Conservation (phyloP, 495 filamentous ascomycete genomes). For the Cercophora sp. region DNA sequence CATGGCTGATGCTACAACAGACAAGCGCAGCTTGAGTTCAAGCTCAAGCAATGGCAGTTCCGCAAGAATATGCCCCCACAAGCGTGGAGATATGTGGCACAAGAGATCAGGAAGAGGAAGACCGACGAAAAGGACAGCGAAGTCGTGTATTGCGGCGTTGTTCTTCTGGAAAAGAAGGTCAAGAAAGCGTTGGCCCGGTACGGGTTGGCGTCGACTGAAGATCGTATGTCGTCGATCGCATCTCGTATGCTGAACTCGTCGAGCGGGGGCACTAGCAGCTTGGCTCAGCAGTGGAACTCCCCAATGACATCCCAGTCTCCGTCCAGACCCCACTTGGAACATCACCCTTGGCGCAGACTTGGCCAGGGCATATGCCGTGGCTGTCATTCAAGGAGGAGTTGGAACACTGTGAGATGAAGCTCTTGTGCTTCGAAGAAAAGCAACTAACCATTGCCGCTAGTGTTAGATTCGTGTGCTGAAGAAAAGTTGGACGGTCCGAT, state of each 20-base stretch:
- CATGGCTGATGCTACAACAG: not conserved
- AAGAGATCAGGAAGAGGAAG: not conserved
- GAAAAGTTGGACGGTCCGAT: not conserved
- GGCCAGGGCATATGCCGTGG: conserved; percentile 1
- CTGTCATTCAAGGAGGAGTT: not conserved
- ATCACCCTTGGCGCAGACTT: not conserved
- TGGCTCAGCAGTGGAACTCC: not conserved
- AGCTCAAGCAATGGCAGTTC: not conserved
- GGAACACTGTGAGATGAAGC: not conserved
- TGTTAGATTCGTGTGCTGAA: not conserved
- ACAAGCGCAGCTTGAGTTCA: not conserved
- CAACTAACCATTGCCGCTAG: not conserved
- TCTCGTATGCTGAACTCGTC: not conserved
- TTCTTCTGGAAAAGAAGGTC: not conserved
- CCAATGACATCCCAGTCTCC: not conserved
- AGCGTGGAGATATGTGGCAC: not conserved
- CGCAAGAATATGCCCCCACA: not conserved
- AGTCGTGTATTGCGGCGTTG: not conserved
- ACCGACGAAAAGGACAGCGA: not conserved
- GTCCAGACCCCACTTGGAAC: not conserved
- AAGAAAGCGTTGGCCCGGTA: not conserved
- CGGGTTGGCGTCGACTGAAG: too few species aligned
- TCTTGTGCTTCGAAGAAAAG: too few species aligned
- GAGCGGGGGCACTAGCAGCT: not conserved
- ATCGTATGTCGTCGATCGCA: not conserved